Evolutionary conservation across 2,329 filamentous ascomycete genomes (phyloP).

Genomic region (Colletotrichum liaoningense): DNA sequence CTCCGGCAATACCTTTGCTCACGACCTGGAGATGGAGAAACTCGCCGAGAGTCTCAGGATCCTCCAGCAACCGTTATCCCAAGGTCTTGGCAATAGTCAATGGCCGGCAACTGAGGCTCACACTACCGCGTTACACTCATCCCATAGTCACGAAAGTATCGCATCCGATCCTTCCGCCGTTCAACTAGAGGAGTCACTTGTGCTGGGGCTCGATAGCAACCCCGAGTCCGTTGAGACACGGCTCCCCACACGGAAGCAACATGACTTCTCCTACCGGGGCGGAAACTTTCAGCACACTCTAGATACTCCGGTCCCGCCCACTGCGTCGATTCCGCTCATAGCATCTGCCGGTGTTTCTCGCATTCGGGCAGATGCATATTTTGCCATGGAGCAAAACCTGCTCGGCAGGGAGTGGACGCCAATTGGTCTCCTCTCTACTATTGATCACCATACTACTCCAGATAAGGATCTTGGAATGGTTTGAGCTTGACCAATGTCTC

Average conservation of each 20-base stretch:
- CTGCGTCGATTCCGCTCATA: no score
- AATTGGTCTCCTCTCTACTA: conserved; percentile 49
- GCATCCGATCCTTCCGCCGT: background rate
- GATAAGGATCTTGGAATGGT: conserved; percentile 47
- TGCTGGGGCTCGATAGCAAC: no score
- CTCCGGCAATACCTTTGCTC: conserved; percentile 67
- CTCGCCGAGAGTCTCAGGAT: conserved; percentile 25
- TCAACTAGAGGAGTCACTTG: background rate
- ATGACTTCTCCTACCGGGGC: no score
- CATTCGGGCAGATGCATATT: conserved; percentile 47
- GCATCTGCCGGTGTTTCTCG: conserved; percentile 34
- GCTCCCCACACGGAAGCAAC: background rate
- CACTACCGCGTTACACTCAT: background rate
- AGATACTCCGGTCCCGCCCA: background rate
- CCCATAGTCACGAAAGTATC: background rate
- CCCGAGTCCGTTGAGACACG: background rate
- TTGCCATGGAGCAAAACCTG: conserved; percentile 45
- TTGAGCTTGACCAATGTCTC: background rate
- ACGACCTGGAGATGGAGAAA: conserved; percentile 71
- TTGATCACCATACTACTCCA: conserved; percentile 43
- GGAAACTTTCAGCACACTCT: background rate
- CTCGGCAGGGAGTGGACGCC: conserved; percentile 43
- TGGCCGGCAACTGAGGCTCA: background rate
- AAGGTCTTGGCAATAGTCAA: conserved; percentile 5
- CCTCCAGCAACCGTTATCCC: conserved; percentile 8